Percentiles rank a stretch among this genome's conserved stretches.
Evolutionary conservation across 768 basidiomycete genomes (phyloP).

Genomic region (Coprinopsis marcescibilis): DNA sequence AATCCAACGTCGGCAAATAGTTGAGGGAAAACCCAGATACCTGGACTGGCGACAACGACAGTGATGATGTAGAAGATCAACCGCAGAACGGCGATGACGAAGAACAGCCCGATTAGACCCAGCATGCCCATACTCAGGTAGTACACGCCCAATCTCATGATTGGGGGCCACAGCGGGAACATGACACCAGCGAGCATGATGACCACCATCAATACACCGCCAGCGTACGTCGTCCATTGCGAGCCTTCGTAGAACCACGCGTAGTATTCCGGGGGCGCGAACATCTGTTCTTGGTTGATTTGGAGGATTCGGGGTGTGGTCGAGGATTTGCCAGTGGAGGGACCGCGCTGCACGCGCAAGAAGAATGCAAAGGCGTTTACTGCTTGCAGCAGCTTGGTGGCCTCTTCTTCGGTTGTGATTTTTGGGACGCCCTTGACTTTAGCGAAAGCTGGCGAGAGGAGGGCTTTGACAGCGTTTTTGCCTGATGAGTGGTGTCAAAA

Average conservation of each 20-base stretch:
- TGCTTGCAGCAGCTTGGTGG: slow-evolving; percentile 55
- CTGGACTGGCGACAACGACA: slow-evolving; percentile 77
- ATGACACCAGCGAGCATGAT: slow-evolving; percentile 96
- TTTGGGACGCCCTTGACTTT: slow-evolving; percentile 79
- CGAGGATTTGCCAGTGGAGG: slow-evolving; percentile 52
- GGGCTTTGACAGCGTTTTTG: slow-evolving; percentile 87
- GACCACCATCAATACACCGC: slow-evolving; percentile 85
- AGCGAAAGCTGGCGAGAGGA: slow-evolving; percentile 86
- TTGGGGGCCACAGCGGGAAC: slow-evolving; percentile 98
- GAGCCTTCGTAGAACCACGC: slow-evolving; percentile 97
- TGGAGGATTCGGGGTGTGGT: slow-evolving; percentile 76
- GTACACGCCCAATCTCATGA: slow-evolving; percentile 91
- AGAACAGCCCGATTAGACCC: slow-evolving; percentile 84
- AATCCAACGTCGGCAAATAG: slow-evolving; percentile 98
- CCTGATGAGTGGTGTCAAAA: slow-evolving; percentile 41
- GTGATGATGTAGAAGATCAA: slow-evolving; percentile 93
- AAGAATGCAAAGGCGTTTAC: slow-evolving; percentile 86
- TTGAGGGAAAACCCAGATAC: slow-evolving; percentile 99
- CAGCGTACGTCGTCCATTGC: slow-evolving; percentile 89
- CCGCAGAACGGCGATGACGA: slow-evolving; percentile 83
- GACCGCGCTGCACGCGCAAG: slow-evolving; percentile 84
- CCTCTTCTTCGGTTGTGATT: slow-evolving; percentile 72
- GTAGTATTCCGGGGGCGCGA: slow-evolving; percentile 78
- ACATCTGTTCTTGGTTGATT: slow-evolving; percentile 76
- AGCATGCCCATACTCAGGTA: slow-evolving; percentile 88